Evolutionary conservation across 768 basidiomycete genomes (phyloP).

Genomic region (Rhizopogon vinicolor): DNA sequence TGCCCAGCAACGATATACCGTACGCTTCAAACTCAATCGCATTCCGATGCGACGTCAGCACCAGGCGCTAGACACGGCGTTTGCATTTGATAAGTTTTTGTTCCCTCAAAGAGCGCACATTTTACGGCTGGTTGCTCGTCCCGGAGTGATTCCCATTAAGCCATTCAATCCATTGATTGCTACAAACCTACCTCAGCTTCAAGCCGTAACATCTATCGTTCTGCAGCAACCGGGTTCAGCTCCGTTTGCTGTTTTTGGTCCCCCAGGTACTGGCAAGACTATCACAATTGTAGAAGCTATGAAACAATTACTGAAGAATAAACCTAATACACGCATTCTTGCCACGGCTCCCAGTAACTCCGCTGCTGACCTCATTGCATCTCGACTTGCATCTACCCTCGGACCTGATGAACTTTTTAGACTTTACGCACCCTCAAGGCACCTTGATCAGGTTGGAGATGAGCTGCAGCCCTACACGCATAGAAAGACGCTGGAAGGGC

Average conservation of each 20-base stretch:
- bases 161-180: slow-evolving; percentile 40
- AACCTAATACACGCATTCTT: slow-evolving; percentile 44
- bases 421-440: slow-evolving; percentile 47
- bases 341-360: slow-evolving; percentile 69
- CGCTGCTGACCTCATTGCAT: slow-evolving; percentile 57
- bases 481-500: slow-evolving; percentile 23
- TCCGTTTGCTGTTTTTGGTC: slow-evolving; percentile 61
- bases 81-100: slow-evolving; percentile 36
- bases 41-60: slow-evolving; percentile 51
- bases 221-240: slow-evolving; percentile 38
- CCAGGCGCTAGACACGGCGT: slow-evolving; percentile 40
- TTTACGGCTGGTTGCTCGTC: neutral
- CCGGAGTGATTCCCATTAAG: slow-evolving; percentile 6
- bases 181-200: slow-evolving; percentile 42
- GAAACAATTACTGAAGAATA: slow-evolving; percentile 40
- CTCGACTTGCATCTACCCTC: slow-evolving; percentile 32
- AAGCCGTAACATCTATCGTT: slow-evolving; percentile 45
- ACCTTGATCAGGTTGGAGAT: slow-evolving; percentile 31
- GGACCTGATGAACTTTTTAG: slow-evolving; percentile 41
- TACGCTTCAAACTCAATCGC: slow-evolving; percentile 54
- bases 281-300: slow-evolving; percentile 63
- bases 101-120: slow-evolving; percentile 34
- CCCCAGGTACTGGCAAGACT: slow-evolving; percentile 69
- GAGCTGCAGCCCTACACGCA: slow-evolving; percentile 34
- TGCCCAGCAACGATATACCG: slow-evolving; percentile 35